Base-by-base conservation (phyloP, 1,284 basidiomycete genomes). In the Ganoderma lingzhi region DNA sequence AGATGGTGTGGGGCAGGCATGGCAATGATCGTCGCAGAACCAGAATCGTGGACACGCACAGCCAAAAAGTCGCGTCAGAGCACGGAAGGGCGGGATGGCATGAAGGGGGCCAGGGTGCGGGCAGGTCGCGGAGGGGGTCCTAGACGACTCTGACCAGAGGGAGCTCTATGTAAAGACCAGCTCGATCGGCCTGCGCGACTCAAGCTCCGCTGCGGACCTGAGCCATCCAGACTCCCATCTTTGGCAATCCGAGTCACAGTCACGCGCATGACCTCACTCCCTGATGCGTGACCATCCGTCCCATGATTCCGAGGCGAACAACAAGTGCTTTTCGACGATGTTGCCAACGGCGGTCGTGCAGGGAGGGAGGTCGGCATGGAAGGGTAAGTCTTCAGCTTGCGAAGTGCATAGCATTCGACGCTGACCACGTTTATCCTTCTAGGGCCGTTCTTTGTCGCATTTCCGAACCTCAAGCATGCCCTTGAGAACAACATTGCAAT, bases 401-500 rank as follows among this genome's bases (percentile, higher is more conserved):
- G 19, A 30, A 39, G 12, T 14, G 39, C 35, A 12, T 5, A 15
- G 28, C 19, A 5, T 56, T 10, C 5, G 5, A 28, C 12, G 28
- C 37, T 30, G 15, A 53, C 10, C n/a, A 4, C 37, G 1, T 41
- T 35, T 14, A 61, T 28, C 56, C 9, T n/a, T 48, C 6, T 73
- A 97, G 97, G 97, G 6, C 97, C 97, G 28, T 98, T 92, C 83
- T 98, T 99, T 78, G 94, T 97, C 64, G 89, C 96, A 17, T 98
- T 99, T 82, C 95, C 96, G 9, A 96, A 96, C 77, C 84, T 99
- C 71, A 88, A 91, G 55, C 90, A 96, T 66, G 94, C 97, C 3
- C 83, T 96, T 66, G 86, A 91, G 74, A 92, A 93, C 82, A 95
- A 96, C 81, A 87, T 91, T 37, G 90, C 96, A 0, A 97, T 99